A percentile compares a stretch with the other conserved stretches of the same genome.
Evolutionary conservation across 164 flowering plant species (phyloP).

Genomic region (Hamamelis virginiana): DNA sequence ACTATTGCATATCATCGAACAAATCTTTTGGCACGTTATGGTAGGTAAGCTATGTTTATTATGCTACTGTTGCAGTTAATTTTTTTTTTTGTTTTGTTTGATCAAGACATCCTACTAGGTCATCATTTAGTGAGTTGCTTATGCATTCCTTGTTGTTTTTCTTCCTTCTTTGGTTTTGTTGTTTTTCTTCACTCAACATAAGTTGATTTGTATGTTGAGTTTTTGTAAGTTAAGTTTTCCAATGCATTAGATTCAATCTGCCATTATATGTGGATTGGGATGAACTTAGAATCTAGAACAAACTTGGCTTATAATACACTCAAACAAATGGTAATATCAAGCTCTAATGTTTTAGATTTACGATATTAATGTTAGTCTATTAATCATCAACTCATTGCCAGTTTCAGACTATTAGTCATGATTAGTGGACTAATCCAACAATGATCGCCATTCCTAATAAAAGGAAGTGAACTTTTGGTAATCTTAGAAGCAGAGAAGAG

Average conservation of each 20-base stretch:
- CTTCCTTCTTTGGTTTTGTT: background rate
- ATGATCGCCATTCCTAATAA: too few relatives aligned
- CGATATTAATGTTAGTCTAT: background rate
- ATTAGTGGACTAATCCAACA: background rate
- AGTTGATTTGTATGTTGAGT: background rate
- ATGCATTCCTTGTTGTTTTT: too few relatives aligned
- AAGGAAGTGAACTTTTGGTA: background rate
- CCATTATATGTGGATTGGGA: background rate
- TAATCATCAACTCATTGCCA: background rate
- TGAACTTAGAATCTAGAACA: background rate
- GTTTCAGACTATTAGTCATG: background rate
- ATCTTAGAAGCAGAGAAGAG: background rate
- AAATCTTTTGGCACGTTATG: slow-evolving; percentile 89
- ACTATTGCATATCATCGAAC: slow-evolving; percentile 96
- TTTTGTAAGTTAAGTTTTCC: background rate
- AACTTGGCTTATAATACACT: too few relatives aligned
- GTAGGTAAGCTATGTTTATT: slow-evolving; percentile 69
- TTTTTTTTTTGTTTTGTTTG: too few relatives aligned
- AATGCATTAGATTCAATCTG: background rate
- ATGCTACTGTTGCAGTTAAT: background rate
- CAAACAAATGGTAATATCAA: too few relatives aligned
- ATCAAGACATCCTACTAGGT: too few relatives aligned
- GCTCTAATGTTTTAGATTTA: too few relatives aligned
- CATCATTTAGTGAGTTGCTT: too few relatives aligned
- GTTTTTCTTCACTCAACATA: background rate